Base-by-base conservation (phyloP, 1,139 yeast species). In the Debaryomyces fabryi region DNA sequence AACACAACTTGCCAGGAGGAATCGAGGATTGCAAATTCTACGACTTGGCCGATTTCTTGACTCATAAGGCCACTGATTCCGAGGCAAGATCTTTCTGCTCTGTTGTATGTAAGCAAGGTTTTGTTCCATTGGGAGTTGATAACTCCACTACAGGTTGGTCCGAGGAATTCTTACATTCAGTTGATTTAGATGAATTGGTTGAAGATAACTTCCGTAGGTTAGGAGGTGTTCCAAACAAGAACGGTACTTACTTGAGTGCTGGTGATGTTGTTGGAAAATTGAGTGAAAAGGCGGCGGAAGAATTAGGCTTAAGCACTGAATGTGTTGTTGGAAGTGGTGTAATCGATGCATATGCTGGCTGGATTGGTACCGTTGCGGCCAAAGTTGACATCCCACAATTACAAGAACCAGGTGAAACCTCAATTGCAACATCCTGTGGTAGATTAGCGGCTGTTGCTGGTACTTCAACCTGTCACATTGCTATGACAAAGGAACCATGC, bases 361-460 rank as follows among this genome's bases (percentile, higher is more conserved):
- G 98, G 98, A 83, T 93, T 50, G 99, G 99, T 49, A 93, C 99
- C 0, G 97, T 92, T 49, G 99, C 97, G 27, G 96, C 96, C 2
- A 83, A 85, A 58, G 83, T 85, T 6, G 83, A 82, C 42, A 71
- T 80, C 45, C 81, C 82, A 2, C 69, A 70, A 21, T 71, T 75
- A 40, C 73, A 72, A 41, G 75, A 79, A 48, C 64, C 67, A 33
- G 56, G 67, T 16, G 67, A 69, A 45, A 71, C 71, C n/a, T 55
- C 69, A 4, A 78, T 85, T 55, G 79, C 78, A 33, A 76, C 80
- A 41, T 83, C 93, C 8, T 79, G 87, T 57, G 96, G 96, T 52
- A 81, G 98, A 59, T 75, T 93, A 58, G 98, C 99, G 13, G 97
- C 97, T 1, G 97, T 93, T 24, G 99, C 99, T 0, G 99, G 99